Conservation (phyloP, 495 filamentous ascomycete species). For the Pseudoneurospora amorphoporcata region DNA sequence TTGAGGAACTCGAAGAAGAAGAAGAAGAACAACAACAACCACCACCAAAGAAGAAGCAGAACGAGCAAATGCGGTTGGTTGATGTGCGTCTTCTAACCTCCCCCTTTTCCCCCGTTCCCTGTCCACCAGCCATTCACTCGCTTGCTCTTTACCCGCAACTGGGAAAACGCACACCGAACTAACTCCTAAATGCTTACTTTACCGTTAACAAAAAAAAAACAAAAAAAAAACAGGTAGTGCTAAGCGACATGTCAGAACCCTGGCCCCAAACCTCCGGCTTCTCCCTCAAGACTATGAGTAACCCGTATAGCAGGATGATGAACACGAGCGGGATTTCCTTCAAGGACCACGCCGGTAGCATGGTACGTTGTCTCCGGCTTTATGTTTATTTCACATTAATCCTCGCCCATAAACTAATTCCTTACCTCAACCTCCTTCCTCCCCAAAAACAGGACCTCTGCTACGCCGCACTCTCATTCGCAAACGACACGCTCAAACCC, state of each 20-base stretch:
- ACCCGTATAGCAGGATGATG: constrained; percentile 96
- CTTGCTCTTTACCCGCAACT: too few species aligned
- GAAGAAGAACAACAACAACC: constrained; percentile 9
- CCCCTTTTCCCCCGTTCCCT: not conserved
- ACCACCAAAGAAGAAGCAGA: constrained; percentile 9
- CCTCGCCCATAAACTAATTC: not conserved
- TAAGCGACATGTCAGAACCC: constrained; percentile 98
- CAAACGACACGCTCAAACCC: constrained; percentile 67
- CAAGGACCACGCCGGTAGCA: constrained; percentile 86
- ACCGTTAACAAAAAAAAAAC: not conserved
- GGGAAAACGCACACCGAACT: not conserved
- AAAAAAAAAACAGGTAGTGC: constrained; percentile 45
- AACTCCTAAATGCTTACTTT: not conserved
- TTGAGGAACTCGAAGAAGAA: not conserved
- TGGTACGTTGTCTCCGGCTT: constrained; percentile 49
- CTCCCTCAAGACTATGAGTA: constrained; percentile 77
- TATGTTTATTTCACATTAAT: not conserved
- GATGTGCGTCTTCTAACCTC: constrained; percentile 42
- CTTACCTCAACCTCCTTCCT: not conserved
- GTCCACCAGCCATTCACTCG: too few species aligned
- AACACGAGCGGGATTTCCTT: constrained; percentile 85
- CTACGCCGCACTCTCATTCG: constrained; percentile 70
- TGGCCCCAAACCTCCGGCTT: constrained; percentile 71
- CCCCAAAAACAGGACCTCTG: constrained; percentile 63
- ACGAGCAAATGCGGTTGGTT: constrained; percentile 40